A percentile compares a stretch with the other conserved stretches of the same genome.
Evolutionary conservation across 257 asterid genomes (phyloP).

Genomic region (Sherardia arvensis): DNA sequence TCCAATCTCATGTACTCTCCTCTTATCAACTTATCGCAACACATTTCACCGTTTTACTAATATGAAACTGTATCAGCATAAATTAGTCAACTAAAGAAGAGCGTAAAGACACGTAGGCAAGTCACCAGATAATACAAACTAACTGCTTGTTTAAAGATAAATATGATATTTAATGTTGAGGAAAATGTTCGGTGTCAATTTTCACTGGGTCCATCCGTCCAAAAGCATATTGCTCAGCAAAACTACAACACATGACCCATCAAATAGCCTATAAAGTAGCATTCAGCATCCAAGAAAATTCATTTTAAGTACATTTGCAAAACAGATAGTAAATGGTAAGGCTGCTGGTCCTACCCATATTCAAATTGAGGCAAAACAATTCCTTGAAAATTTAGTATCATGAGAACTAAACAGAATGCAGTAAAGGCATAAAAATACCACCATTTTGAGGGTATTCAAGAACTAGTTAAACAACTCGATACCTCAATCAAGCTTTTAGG

Average conservation of each 20-base stretch:
- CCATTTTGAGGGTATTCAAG: background rate
- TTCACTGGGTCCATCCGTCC: background rate
- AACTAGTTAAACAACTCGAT: background rate
- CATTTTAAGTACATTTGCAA: too few species aligned
- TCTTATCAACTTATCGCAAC: background rate
- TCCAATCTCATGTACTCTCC: background rate
- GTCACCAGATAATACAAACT: background rate
- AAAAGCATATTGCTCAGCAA: background rate
- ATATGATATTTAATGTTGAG: background rate
- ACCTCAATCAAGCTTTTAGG: background rate
- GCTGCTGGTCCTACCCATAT: background rate
- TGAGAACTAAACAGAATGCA: background rate
- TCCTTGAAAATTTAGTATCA: background rate
- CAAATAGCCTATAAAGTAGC: background rate
- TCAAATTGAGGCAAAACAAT: background rate
- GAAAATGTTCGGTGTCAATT: background rate
- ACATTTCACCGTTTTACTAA: background rate
- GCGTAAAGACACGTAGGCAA: background rate
- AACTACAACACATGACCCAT: background rate
- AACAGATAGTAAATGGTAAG: background rate
- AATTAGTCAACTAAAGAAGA: background rate
- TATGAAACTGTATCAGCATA: background rate
- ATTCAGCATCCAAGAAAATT: background rate
- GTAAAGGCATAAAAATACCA: background rate
- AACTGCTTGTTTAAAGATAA: background rate